These are phyloP conservation scores for Cladophialophora chaetospira DNA, from an alignment of 2,329 filamentous ascomycete species.

Conservation along the genomic window DNA sequence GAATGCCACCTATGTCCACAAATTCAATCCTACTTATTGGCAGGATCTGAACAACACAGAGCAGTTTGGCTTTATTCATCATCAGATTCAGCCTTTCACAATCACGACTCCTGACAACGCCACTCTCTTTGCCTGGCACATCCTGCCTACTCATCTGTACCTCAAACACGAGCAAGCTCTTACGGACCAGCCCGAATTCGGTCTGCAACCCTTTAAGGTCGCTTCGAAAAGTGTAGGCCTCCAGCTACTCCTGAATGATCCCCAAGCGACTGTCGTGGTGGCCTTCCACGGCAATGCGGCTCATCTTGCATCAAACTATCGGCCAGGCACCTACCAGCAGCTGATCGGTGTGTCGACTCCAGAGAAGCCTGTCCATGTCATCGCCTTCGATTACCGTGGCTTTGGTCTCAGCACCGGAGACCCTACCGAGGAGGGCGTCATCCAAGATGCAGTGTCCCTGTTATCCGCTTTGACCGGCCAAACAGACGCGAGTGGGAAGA, in stretches of 20 bases:
- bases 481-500: conserved; percentile 39
- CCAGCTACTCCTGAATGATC: conserved; percentile 53
- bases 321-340: conserved; percentile 75
- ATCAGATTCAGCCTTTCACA: conserved; percentile 82
- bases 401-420: conserved; percentile 67
- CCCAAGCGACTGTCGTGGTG: conserved; percentile 56
- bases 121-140: conserved; percentile 84
- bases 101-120: conserved; percentile 74
- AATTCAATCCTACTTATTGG: conserved; percentile 71
- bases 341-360: conserved; percentile 70
- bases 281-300: conserved; percentile 73
- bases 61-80: conserved; percentile 33
- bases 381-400: conserved; percentile 77
- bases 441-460: conserved; percentile 73
- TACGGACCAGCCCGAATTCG: conserved; percentile 50
- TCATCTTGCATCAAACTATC: conserved; percentile 75
- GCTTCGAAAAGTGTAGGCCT: conserved; percentile 53
- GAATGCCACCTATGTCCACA: conserved; percentile 83
- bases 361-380: conserved; percentile 67
- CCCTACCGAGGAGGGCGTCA: conserved; percentile 78
- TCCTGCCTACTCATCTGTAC: conserved; percentile 78
- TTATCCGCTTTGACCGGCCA: conserved; percentile 62
- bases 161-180: conserved; percentile 62
- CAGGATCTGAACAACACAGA: conserved; percentile 53
- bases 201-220: conserved; percentile 38